Conservation (phyloP, 768 basidiomycete genomes). For the Phanerochaete carnosa region DNA sequence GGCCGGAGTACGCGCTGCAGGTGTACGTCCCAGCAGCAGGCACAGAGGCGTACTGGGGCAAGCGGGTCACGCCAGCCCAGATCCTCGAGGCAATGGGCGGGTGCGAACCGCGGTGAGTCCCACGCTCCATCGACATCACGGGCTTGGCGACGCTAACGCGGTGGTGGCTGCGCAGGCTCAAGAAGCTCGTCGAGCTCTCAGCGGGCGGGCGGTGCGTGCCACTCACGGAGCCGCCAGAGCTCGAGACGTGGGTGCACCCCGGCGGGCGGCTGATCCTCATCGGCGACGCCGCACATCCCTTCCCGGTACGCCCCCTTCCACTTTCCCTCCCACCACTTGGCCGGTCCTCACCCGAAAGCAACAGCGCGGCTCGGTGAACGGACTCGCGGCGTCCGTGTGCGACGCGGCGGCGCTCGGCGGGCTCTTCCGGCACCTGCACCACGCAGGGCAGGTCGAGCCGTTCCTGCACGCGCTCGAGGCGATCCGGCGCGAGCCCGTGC, state of each 20-base stretch:
- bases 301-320: slow-evolving; percentile 17
- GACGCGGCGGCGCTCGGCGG: slow-evolving; percentile 32
- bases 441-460: slow-evolving; percentile 21
- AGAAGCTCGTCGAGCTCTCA: slow-evolving; percentile 14
- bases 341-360: slow-evolving; percentile 16
- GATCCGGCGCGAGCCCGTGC: slow-evolving; percentile 22
- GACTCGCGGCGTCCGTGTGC: slow-evolving; percentile 22
- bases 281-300: slow-evolving; percentile 32
- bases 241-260: slow-evolving; percentile 30
- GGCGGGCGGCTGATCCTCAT: slow-evolving; percentile 22
- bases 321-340: background rate
- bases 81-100: slow-evolving; percentile 11
- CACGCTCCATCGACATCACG: background rate
- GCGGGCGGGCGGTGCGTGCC: slow-evolving; percentile 3
- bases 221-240: slow-evolving; percentile 3
- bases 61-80: background rate
- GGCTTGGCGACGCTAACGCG: background rate
- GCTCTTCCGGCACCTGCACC: slow-evolving; percentile 29
- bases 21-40: slow-evolving; percentile 3
- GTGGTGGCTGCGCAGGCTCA: slow-evolving; percentile 10
- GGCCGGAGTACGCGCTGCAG: background rate
- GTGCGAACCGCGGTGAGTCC: slow-evolving; percentile 17
- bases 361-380: slow-evolving; percentile 8
- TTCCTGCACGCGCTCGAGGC: slow-evolving; percentile 26
- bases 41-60: background rate